Percentiles rank a stretch among this genome's conserved stretches.
Evolutionary conservation across 257 asterid species (phyloP).

Genomic region (Solanum piurae): DNA sequence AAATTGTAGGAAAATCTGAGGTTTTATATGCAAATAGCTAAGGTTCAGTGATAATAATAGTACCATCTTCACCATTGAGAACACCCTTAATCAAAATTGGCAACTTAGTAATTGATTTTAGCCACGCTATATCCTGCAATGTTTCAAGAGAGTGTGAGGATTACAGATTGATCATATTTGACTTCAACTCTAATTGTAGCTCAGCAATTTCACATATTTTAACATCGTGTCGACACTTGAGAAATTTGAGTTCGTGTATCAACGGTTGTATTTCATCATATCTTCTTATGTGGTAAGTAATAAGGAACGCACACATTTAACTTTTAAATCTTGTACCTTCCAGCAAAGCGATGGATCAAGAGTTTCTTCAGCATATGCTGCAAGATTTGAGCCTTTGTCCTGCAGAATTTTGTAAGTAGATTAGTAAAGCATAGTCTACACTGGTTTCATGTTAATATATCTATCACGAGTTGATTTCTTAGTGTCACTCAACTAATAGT

Average conservation of each 20-base stretch:
- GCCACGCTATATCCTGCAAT: conserved; percentile 62
- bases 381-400: conserved; percentile 43
- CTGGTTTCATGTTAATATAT: neutral
- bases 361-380: conserved; percentile 32
- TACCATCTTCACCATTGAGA: conserved; percentile 61
- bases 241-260: neutral
- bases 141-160: neutral
- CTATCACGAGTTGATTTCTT: neutral
- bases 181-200: neutral
- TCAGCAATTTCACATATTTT: neutral
- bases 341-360: conserved; percentile 41
- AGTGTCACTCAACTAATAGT: neutral
- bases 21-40: neutral
- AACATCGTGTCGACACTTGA: neutral
- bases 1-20: neutral
- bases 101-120: conserved; percentile 44
- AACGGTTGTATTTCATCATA: neutral
- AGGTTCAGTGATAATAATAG: neutral
- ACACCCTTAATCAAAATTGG: conserved; percentile 58
- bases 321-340: conserved; percentile 31
- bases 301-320: neutral
- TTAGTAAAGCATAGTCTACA: neutral
- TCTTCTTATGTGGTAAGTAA: neutral
- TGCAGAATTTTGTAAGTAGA: conserved; percentile 2
- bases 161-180: neutral